Percentiles rank a stretch among this genome's conserved stretches.
Conservation (phyloP, 495 filamentous ascomycete species). For the Tuber aestivum region DNA sequence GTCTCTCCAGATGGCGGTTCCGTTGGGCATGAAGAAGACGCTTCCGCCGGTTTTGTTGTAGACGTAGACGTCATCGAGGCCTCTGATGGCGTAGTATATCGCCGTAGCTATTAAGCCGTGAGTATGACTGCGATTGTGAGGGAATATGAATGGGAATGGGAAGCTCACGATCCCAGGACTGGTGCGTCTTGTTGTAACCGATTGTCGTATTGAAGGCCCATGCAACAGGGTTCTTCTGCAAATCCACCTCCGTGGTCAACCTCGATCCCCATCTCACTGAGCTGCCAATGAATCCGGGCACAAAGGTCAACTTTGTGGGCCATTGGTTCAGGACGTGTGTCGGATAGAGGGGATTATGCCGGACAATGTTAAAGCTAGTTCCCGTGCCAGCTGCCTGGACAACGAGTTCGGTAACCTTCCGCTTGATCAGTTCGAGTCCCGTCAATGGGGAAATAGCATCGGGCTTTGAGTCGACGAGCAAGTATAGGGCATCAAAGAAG, state of each 20-base stretch:
- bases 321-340: conserved; percentile 39
- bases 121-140: not conserved
- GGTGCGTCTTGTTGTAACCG: conserved; percentile 17
- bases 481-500: conserved; percentile 41
- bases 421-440: conserved; percentile 47
- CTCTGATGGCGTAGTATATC: conserved; percentile 42
- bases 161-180: conserved; percentile 31
- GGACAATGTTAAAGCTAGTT: conserved; percentile 35
- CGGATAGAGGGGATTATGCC: conserved; percentile 31
- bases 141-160: not conserved
- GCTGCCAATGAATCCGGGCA: conserved; percentile 37
- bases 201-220: conserved; percentile 33
- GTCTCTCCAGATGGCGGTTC: conserved; percentile 34
- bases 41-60: conserved; percentile 39
- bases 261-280: conserved; percentile 36
- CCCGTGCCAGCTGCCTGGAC: conserved; percentile 41
- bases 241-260: conserved; percentile 35
- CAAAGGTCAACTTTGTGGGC: conserved; percentile 40
- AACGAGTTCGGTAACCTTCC: conserved; percentile 45
- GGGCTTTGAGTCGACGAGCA: conserved; percentile 36
- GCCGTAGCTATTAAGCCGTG: conserved; percentile 15
- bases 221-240: conserved; percentile 37
- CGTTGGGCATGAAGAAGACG: conserved; percentile 32
- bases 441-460: conserved; percentile 41
- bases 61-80: conserved; percentile 39